phyloP scores from a whole-genome alignment of 306 rosid genomes.

The Cicer cuneatum region DNA sequence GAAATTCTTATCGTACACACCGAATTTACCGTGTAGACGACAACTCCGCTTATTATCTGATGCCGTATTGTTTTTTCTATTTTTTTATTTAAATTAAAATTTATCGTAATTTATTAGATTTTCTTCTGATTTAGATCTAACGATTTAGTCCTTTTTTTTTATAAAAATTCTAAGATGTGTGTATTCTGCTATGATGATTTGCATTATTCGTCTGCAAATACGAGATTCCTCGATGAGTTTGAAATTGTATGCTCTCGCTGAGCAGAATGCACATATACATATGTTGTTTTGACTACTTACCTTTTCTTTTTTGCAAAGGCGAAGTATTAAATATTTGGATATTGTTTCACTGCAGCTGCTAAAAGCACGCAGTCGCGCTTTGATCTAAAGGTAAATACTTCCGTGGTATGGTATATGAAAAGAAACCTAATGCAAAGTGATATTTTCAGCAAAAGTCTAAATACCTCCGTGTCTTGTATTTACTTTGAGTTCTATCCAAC shows the following conservation, averaged over 20 bases:
- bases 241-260: slow-evolving; percentile 54
- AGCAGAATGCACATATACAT: slow-evolving; percentile 32
- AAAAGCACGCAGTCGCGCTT: too few species aligned
- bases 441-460: too few species aligned
- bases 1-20: slow-evolving; percentile 49
- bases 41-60: slow-evolving; percentile 59
- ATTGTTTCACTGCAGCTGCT: too few species aligned
- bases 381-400: too few species aligned
- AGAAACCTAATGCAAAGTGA: too few species aligned
- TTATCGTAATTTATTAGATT: not conserved
- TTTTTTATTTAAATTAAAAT: not conserved
- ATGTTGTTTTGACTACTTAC: not conserved
- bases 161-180: not conserved
- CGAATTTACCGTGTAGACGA: slow-evolving; percentile 49
- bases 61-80: not conserved
- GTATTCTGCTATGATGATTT: slow-evolving; percentile 53
- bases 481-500: too few species aligned
- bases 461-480: too few species aligned
- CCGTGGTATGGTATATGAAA: too few species aligned
- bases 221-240: slow-evolving; percentile 52
- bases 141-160: not conserved
- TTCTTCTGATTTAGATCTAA: not conserved
- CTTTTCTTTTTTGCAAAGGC: too few species aligned
- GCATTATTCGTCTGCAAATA: slow-evolving; percentile 56
- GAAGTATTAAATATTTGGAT: too few species aligned